Evolutionary conservation across 2,329 filamentous ascomycete species (phyloP), one percentile per base, ranked within the genome.

Genomic region (Pseudogymnoascus sp.): DNA sequence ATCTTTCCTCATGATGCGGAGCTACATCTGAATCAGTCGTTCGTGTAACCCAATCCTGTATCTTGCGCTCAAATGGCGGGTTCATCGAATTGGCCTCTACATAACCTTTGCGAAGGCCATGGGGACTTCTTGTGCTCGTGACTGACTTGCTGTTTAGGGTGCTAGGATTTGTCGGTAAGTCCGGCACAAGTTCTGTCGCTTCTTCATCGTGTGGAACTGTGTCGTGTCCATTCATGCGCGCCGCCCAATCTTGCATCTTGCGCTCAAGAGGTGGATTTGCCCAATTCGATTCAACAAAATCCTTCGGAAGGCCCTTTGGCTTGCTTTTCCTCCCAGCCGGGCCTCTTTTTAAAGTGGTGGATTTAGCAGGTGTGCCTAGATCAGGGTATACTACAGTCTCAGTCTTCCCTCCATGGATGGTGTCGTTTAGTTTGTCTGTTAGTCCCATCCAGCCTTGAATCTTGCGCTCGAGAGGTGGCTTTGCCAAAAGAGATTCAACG

Each of bases 211-310:
- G 45, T 33, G 45, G 7, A 52, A 52, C 45, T 18, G 45, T 33
- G 13, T 52, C 45, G 12, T 52, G 26, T 19, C 15, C 45, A 9
- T 30, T 52, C 26, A 52, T 15, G 7, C 67, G 63, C 41, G 66
- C 66, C 0, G 82, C 82, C 84, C 83, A 86, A 55, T 83, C 79
- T 63, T 80, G 78, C 63, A 86, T 80, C 69, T 85, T 86, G 65
- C 74, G 80, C 52, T 81, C 76, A 4, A 83, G 75, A 0, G 79
- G 72, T 2, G 82, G 81, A 64, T 83, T 84, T 39, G 75, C 74
- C 5, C 77, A 74, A 0, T 80, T 79, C 18, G 74, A 75, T 61
- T 78, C 74, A 13, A 83, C 68, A 63, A 85, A 85, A 62, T 83
- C 76, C 65, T 81, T 83, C 0, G 82, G 82, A n/a, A 85, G 76